phyloP scores from a whole-genome alignment of 805 yeast genomes.

The Wickerhamomyces alni region DNA sequence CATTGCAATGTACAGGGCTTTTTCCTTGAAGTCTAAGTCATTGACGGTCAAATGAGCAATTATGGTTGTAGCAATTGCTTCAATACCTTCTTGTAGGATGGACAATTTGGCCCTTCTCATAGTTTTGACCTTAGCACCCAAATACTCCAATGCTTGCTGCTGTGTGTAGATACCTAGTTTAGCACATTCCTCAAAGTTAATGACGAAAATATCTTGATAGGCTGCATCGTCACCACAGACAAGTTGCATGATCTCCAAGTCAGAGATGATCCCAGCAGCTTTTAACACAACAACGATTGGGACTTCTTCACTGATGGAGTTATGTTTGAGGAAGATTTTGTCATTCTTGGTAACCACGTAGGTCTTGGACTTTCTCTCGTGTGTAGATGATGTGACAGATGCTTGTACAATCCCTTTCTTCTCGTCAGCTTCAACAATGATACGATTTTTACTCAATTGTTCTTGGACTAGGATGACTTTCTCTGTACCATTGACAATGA shows the following conservation, averaged over 20 bases:
- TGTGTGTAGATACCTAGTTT: slow-evolving; percentile 82
- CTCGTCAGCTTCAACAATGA: slow-evolving; percentile 95
- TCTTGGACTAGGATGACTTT: slow-evolving; percentile 96
- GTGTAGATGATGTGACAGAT: slow-evolving; percentile 95
- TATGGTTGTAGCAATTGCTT: slow-evolving; percentile 91
- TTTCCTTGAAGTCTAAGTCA: slow-evolving; percentile 84
- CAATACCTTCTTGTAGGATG: slow-evolving; percentile 88
- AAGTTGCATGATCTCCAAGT: slow-evolving; percentile 86
- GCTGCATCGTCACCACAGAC: slow-evolving; percentile 87
- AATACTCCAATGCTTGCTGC: slow-evolving; percentile 85
- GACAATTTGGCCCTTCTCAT: slow-evolving; percentile 85
- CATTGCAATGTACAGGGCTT: slow-evolving; percentile 88
- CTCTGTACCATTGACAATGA: slow-evolving; percentile 96
- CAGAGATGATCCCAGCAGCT: slow-evolving; percentile 92
- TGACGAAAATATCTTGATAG: slow-evolving; percentile 88
- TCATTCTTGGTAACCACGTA: slow-evolving; percentile 91
- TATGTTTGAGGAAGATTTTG: slow-evolving; percentile 86
- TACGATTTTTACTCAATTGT: slow-evolving; percentile 93
- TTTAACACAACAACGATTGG: slow-evolving; percentile 91
- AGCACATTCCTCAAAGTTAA: slow-evolving; percentile 92
- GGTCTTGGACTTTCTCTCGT: slow-evolving; percentile 95
- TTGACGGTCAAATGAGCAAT: slow-evolving; percentile 90
- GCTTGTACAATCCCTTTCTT: slow-evolving; percentile 94
- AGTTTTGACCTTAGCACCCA: slow-evolving; percentile 89
- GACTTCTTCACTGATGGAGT: slow-evolving; percentile 90